Evolutionary conservation across 495 filamentous ascomycete genomes (phyloP).

Genomic region (Neurospora pannonica): DNA sequence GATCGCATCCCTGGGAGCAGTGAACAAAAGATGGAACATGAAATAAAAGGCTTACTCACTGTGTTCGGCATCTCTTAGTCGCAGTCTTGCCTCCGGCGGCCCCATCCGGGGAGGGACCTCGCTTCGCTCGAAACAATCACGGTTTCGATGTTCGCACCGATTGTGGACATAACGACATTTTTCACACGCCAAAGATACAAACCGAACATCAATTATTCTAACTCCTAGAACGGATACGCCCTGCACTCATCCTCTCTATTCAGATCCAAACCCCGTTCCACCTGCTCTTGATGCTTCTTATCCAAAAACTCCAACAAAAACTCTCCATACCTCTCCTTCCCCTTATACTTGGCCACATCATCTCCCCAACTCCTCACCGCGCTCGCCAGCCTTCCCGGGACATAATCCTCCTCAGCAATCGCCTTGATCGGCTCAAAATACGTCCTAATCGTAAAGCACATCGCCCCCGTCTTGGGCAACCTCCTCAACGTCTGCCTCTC

Average conservation of each 20-base stretch:
- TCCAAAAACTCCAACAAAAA: conserved; percentile 80
- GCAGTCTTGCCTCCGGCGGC: too few relatives aligned
- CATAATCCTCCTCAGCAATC: conserved; percentile 57
- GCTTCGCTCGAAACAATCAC: neutral
- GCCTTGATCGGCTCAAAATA: conserved; percentile 65
- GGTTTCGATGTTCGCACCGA: neutral
- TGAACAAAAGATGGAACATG: too few relatives aligned
- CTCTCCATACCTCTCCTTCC: conserved; percentile 67
- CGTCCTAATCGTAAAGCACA: conserved; percentile 74
- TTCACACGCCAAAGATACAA: neutral
- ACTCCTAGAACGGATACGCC: conserved; percentile 13
- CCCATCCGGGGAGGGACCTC: too few relatives aligned
- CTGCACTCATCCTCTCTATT: conserved; percentile 52
- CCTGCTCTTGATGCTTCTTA: conserved; percentile 66
- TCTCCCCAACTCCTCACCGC: conserved; percentile 79
- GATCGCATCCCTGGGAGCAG: neutral
- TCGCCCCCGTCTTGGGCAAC: conserved; percentile 61
- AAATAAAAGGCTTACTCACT: too few relatives aligned
- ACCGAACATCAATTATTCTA: neutral
- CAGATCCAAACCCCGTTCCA: conserved; percentile 52
- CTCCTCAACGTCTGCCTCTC: conserved; percentile 71
- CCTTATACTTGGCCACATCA: conserved; percentile 78
- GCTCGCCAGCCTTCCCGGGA: conserved; percentile 62
- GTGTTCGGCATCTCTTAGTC: too few relatives aligned
- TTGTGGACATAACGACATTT: neutral